These are phyloP conservation scores for Pseudonitzschia pungens DNA, from an alignment of 108 stramenopile species.

Conservation along the genomic window DNA sequence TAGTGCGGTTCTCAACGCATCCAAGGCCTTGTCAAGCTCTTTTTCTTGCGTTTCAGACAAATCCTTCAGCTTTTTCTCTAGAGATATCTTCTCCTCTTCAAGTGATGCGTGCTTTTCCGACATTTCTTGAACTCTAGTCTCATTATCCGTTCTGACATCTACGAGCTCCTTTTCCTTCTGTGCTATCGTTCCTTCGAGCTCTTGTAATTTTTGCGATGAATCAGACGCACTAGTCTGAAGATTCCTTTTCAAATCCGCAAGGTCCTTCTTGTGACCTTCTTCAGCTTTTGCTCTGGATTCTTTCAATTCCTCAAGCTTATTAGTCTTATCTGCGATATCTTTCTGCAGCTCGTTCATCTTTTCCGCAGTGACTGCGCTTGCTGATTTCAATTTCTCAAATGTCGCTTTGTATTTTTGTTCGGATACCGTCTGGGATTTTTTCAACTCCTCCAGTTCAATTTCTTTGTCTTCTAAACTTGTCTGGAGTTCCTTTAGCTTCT, in stretches of 20 bases:
- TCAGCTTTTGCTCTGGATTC: conserved; percentile 1
- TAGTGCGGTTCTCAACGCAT: conserved; percentile 19
- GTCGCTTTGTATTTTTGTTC: conserved; percentile 18
- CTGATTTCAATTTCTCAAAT: conserved; percentile 14
- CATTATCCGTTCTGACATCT: background rate
- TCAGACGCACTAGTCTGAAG: background rate
- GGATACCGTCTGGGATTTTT: conserved; percentile 14
- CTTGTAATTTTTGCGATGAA: background rate
- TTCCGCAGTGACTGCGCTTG: conserved; percentile 10
- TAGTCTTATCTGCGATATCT: background rate
- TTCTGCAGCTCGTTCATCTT: conserved; percentile 4
- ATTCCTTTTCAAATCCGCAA: background rate
- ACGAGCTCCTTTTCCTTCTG: conserved; percentile 4
- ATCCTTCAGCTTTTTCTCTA: conserved; percentile 9
- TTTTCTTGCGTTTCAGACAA: background rate
- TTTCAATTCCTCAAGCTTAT: conserved; percentile 15
- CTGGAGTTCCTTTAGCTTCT: conserved; percentile 14
- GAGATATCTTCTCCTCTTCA: conserved; percentile 16
- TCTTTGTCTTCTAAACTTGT: conserved; percentile 7
- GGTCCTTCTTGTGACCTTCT: background rate
- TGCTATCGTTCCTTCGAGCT: background rate
- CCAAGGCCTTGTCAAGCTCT: conserved; percentile 28
- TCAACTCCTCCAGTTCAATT: conserved; percentile 11
- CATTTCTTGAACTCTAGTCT: conserved; percentile 19
- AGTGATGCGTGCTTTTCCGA: conserved; percentile 21